Conservation (phyloP, 371 early-diverging fungal genomes). For the Mortierella sp. region DNA sequence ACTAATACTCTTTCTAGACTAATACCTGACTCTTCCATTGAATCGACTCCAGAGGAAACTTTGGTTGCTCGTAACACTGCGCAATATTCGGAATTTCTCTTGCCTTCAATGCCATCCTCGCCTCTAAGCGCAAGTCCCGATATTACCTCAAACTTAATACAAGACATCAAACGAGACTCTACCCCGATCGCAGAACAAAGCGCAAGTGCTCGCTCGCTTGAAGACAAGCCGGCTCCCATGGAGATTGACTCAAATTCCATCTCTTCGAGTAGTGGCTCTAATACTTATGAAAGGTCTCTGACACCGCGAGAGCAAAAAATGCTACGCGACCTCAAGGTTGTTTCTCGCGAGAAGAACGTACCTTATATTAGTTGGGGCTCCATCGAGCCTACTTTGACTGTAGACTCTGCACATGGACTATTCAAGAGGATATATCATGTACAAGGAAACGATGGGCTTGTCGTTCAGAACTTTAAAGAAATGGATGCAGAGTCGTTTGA, state of each 20-base stretch:
- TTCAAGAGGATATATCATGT: constrained; percentile 60
- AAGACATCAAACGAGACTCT: background rate
- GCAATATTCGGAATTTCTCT: background rate
- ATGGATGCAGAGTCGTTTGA: constrained; percentile 56
- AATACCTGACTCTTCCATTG: background rate
- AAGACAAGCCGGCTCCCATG: background rate
- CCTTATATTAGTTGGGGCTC: constrained; percentile 40
- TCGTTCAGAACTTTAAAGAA: constrained; percentile 55
- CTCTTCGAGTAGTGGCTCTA: background rate
- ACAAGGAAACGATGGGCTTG: constrained; percentile 33
- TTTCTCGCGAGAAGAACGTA: constrained; percentile 38
- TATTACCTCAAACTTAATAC: background rate
- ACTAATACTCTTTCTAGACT: background rate
- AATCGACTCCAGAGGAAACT: background rate
- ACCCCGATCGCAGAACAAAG: background rate
- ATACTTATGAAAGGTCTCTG: constrained; percentile 5
- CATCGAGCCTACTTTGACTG: constrained; percentile 54
- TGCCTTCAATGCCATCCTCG: background rate
- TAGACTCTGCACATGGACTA: constrained; percentile 57
- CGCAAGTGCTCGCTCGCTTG: background rate
- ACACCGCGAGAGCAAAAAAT: constrained; percentile 31
- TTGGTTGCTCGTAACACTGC: background rate
- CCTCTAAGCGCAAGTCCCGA: background rate
- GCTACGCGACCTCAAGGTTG: constrained; percentile 28
- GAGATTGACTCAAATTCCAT: background rate